Evolutionary conservation across 257 asterid species (phyloP).

Genomic region (Rubia yunnanensis): DNA sequence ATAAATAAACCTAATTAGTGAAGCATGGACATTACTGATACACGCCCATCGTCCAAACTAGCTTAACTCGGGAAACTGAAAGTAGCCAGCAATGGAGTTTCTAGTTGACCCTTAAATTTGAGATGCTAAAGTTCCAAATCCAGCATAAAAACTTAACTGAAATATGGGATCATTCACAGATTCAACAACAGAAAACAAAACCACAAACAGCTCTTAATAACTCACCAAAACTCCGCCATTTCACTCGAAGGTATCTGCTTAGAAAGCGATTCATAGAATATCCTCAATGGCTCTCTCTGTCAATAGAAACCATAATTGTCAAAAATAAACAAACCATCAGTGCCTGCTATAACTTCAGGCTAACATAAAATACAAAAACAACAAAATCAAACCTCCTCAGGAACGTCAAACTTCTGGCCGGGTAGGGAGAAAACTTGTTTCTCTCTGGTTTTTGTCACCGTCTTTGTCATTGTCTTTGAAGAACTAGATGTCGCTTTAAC

Average conservation of each 20-base stretch:
- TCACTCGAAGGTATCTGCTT: constrained; percentile 91
- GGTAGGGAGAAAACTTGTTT: constrained; percentile 79
- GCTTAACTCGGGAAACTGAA: neutral
- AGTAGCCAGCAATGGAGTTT: neutral
- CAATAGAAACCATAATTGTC: constrained; percentile 14
- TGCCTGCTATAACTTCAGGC: constrained; percentile 1
- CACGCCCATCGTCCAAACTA: neutral
- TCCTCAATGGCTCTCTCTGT: constrained; percentile 85
- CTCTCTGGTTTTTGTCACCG: constrained; percentile 52
- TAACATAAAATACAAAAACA: neutral
- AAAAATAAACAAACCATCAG: constrained; percentile 3
- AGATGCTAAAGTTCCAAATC: neutral
- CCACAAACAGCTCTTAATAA: constrained; percentile 7
- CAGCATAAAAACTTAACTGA: neutral
- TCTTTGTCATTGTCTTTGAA: constrained; percentile 40
- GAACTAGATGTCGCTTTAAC: constrained; percentile 41
- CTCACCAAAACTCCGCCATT: constrained; percentile 95
- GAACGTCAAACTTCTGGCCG: constrained; percentile 82
- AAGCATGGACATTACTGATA: neutral
- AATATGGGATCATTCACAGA: neutral
- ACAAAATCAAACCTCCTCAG: constrained; percentile 67
- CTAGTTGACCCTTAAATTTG: neutral
- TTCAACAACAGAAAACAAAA: neutral
- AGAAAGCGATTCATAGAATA: constrained; percentile 77
- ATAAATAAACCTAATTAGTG: neutral